Evolutionary conservation across 1,139 yeast species (phyloP), one percentile per base, ranked within the genome.

Genomic region (Geotrichum bryndzae): DNA sequence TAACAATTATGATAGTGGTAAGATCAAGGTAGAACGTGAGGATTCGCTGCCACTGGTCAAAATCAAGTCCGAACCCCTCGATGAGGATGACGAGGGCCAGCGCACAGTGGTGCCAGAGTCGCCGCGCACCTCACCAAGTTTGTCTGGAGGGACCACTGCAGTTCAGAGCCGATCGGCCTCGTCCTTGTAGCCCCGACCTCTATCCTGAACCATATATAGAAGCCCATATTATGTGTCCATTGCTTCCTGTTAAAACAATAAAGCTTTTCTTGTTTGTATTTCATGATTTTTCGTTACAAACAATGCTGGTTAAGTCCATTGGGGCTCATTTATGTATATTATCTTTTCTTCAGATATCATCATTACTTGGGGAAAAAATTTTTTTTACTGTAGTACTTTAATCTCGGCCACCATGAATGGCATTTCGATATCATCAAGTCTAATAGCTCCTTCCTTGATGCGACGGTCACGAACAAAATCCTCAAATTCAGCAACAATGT

Each of bases 401-500:
- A 41, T 41, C 22, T 41, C 48, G 2, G 48, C 48, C 4, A 41
- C 22, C 23, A 41, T 41, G n/a, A 41, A 41, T 5, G 48, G 48
- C 8, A 41, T 15, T n/a, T 41, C 23, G 3, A 41, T n/a, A 41
- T 41, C 22, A 4, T 41, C 23, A n/a, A 41, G 22, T 18, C 8
- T 41, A 18, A 18, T n/a, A 7, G 7, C 18, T 2, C 48, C 48
- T 18, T 41, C 48, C 48, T 41, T 41, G n/a, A 41, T 15, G 22
- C 46, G 46, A 6, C 22, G 46, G 6, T 41, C 22, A n/a, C n/a
- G 18, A 15, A 41, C 15, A 22, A 15, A 41, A n/a, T 15, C 46
- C 68, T 85, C 88, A 70, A 84, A 86, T 68, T 86, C 89, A 2
- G 78, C 77, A 35, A 86, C 85, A 50, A 80, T 73, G 2, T 67